Percentiles rank a stretch among this genome's conserved stretches.
phyloP scores from a whole-genome alignment of 2,329 filamentous ascomycete species.

The Pezicula carpinea region DNA sequence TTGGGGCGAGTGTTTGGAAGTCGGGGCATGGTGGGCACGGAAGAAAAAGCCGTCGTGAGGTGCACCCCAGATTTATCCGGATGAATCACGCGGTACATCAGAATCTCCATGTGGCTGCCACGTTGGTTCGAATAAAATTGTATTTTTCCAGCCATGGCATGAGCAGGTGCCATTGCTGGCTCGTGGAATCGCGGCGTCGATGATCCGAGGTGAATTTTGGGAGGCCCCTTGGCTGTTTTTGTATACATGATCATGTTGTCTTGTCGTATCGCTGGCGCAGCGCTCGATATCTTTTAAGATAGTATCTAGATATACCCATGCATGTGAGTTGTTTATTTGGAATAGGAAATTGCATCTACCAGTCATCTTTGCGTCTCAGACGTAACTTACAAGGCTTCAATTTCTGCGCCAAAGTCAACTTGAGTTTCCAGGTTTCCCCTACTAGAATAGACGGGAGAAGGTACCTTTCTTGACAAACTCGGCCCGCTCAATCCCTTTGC shows the following conservation, averaged over 20 bases:
- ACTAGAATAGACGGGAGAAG: conserved; percentile 1
- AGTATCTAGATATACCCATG: conserved; percentile 58
- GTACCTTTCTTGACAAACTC: conserved; percentile 88
- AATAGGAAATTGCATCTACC: conserved; percentile 5
- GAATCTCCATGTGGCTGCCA: neutral
- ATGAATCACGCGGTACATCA: neutral
- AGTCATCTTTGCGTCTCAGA: neutral
- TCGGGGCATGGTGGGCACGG: conserved; percentile 84
- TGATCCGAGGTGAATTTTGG: conserved; percentile 4
- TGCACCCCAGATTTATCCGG: neutral
- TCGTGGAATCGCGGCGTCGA: neutral
- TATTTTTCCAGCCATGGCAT: neutral
- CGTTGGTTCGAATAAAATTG: neutral
- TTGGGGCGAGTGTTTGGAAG: conserved; percentile 80
- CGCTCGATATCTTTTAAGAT: conserved; percentile 85
- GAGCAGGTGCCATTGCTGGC: neutral
- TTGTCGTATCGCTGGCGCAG: conserved; percentile 70
- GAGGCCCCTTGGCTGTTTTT: neutral
- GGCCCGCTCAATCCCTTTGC: conserved; percentile 68
- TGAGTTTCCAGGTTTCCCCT: neutral
- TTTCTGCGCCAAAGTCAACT: conserved; percentile 53
- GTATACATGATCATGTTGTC: conserved; percentile 9
- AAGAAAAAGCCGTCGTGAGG: conserved; percentile 60
- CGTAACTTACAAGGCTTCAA: conserved; percentile 77
- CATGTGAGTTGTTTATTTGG: conserved; percentile 4